These are phyloP conservation scores for Backusella liffmaniae DNA, from an alignment of 192 early-diverging fungal genomes.

Conservation along the genomic window DNA sequence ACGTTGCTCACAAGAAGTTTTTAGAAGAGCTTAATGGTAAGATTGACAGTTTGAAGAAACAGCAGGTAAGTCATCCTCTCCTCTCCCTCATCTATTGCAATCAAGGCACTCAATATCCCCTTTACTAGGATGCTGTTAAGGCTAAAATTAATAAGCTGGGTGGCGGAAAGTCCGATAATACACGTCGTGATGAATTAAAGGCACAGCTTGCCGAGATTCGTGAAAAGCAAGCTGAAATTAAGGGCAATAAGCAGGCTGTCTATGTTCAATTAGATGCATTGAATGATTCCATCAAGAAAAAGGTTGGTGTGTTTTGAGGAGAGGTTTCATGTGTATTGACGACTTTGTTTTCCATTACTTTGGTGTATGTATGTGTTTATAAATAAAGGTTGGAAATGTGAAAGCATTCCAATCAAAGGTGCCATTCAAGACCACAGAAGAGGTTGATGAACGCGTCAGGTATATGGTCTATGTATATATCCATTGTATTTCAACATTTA, in stretches of 20 bases:
- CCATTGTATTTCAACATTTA: neutral
- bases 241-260: slow-evolving; percentile 62
- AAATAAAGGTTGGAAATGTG: slow-evolving; percentile 16
- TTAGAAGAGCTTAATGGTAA: slow-evolving; percentile 14
- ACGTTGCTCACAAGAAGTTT: slow-evolving; percentile 15
- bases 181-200: slow-evolving; percentile 56
- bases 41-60: slow-evolving; percentile 20
- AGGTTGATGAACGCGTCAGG: slow-evolving; percentile 76
- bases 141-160: slow-evolving; percentile 53
- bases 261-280: slow-evolving; percentile 70
- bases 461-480: slow-evolving; percentile 30
- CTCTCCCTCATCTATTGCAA: neutral
- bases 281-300: slow-evolving; percentile 76
- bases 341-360: neutral
- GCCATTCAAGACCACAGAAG: slow-evolving; percentile 74
- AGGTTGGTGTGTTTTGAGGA: slow-evolving; percentile 44
- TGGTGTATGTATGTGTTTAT: neutral
- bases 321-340: neutral
- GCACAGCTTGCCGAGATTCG: slow-evolving; percentile 62
- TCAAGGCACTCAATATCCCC: neutral
- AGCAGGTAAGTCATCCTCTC: slow-evolving; percentile 14
- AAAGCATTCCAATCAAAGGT: slow-evolving; percentile 75
- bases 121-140: slow-evolving; percentile 49
- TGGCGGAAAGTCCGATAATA: slow-evolving; percentile 47
- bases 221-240: slow-evolving; percentile 67